Base-by-base conservation (phyloP, 1,284 basidiomycete species). In the Papiliotrema terrestris region DNA sequence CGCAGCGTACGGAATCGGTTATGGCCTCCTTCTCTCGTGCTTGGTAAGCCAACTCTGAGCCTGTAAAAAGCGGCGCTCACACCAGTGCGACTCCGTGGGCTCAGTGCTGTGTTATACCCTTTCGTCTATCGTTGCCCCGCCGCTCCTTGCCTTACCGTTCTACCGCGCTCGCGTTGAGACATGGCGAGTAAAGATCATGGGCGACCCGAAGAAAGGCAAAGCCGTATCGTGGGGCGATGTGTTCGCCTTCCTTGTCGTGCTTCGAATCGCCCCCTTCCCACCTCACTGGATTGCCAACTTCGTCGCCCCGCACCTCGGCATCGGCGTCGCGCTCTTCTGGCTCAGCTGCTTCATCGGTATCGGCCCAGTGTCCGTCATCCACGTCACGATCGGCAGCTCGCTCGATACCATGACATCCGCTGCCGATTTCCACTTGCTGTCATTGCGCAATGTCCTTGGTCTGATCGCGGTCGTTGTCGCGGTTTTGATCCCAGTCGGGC, bases 281-380 rank as follows among this genome's bases (percentile, higher is more conserved):
- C 95, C 95, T 3, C 95, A 98, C 71, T 96, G 93, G 92, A 86
- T 95, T 50, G 86, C 97, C 65, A 98, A 98, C 76, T 83, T 97
- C 53, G 80, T 97, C 15, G 88, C 91, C 51, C 95, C 95, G 0
- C 95, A 98, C 69, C 83, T 98, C 15, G 91, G 92, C 20, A 95
- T 98, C 61, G 82, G 84, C 2, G 75, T 94, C 49, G 73, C 86
- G 19, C 83, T 88, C 0, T 98, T 98, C 76, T 98, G 93, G 93
- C 78, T 84, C 49, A 88, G 86, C 63, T 93, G 91, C 0, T 92
- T 89, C 75, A 80, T 96, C 35, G 95, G 68, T 1, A 91, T 97
- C 63, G 83, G 93, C 51, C 93, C 93, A 45, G 88, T 94, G 38
- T 86, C 85, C 0, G 88, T 95, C 59, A 98, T 98, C 67, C 95